These are phyloP conservation scores for Tolypocladium cylindrosporum DNA, from an alignment of 2,329 filamentous ascomycete genomes.

Conservation along the genomic window DNA sequence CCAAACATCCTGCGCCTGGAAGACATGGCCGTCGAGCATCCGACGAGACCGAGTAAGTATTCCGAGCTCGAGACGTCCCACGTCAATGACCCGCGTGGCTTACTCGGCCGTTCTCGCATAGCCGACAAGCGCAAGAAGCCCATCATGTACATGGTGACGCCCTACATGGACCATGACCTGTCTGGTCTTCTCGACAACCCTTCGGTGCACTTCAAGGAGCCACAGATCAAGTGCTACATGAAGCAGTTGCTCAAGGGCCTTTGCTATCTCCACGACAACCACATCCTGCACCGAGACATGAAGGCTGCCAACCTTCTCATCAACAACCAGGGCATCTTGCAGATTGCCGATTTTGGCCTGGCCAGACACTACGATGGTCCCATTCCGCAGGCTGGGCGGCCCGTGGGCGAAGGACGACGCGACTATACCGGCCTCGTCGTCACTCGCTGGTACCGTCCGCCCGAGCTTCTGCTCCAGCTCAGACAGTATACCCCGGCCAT, in stretches of 20 bases:
- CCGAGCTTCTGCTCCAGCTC: conserved; percentile 80
- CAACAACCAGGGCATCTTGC: conserved; percentile 83
- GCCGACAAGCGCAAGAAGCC: conserved; percentile 70
- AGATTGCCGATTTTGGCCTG: conserved; percentile 95
- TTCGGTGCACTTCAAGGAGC: conserved; percentile 72
- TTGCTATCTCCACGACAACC: conserved; percentile 78
- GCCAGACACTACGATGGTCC: conserved; percentile 86
- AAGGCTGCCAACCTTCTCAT: conserved; percentile 97
- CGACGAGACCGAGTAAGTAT: conserved; percentile 46
- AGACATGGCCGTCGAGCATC: conserved; percentile 91
- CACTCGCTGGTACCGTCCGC: conserved; percentile 92
- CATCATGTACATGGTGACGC: conserved; percentile 97
- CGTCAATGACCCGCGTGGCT: background rate
- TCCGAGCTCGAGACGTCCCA: background rate
- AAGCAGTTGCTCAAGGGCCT: conserved; percentile 84
- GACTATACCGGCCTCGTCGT: conserved; percentile 97
- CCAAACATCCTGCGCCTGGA: conserved; percentile 77
- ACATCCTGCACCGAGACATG: conserved; percentile 95
- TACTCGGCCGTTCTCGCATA: conserved; percentile 15
- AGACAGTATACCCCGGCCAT: conserved; percentile 94
- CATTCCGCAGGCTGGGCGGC: conserved; percentile 63
- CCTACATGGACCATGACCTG: conserved; percentile 99
- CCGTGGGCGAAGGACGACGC: conserved; percentile 73
- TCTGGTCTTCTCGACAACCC: conserved; percentile 94
- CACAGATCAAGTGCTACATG: conserved; percentile 98